These are phyloP conservation scores for Kalmusia sp. DNA, from an alignment of 2,329 filamentous ascomycete genomes.

Conservation along the genomic window DNA sequence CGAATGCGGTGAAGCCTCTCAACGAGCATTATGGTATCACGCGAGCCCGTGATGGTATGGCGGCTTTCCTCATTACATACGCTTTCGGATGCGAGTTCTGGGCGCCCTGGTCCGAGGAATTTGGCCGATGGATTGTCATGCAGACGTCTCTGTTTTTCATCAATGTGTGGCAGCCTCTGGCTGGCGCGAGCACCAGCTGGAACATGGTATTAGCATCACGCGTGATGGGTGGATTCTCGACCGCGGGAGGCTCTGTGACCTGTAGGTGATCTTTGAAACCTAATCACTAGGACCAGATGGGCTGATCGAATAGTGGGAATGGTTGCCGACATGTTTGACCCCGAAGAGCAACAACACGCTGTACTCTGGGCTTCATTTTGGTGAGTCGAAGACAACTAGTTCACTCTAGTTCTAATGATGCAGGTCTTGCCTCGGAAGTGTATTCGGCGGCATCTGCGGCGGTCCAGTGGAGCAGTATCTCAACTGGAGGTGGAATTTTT, in stretches of 20 bases:
- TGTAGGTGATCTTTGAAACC: conserved; percentile 8
- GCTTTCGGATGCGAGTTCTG: conserved; percentile 85
- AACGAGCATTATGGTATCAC: conserved; percentile 63
- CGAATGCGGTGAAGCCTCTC: conserved; percentile 57
- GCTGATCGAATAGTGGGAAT: conserved; percentile 56
- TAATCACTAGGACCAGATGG: neutral
- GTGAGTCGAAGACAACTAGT: conserved; percentile 64
- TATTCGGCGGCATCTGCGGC: conserved; percentile 80
- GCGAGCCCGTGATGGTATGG: conserved; percentile 9
- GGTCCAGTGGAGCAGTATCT: conserved; percentile 73
- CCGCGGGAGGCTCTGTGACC: conserved; percentile 67
- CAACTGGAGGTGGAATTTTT: conserved; percentile 79
- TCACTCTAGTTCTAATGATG: conserved; percentile 54
- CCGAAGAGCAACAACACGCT: conserved; percentile 71
- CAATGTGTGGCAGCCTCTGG: conserved; percentile 68
- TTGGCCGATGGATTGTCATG: conserved; percentile 77
- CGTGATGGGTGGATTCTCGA: conserved; percentile 43
- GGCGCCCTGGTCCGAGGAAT: conserved; percentile 79
- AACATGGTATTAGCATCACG: conserved; percentile 68
- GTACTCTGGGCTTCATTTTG: conserved; percentile 68
- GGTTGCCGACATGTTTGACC: conserved; percentile 66
- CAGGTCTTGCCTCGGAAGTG: conserved; percentile 65
- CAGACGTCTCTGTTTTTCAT: conserved; percentile 74
- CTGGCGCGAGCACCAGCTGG: conserved; percentile 73
- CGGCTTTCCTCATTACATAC: conserved; percentile 63